Evolutionary conservation across 768 basidiomycete species (phyloP).

Genomic region (Heimioporus sp.): DNA sequence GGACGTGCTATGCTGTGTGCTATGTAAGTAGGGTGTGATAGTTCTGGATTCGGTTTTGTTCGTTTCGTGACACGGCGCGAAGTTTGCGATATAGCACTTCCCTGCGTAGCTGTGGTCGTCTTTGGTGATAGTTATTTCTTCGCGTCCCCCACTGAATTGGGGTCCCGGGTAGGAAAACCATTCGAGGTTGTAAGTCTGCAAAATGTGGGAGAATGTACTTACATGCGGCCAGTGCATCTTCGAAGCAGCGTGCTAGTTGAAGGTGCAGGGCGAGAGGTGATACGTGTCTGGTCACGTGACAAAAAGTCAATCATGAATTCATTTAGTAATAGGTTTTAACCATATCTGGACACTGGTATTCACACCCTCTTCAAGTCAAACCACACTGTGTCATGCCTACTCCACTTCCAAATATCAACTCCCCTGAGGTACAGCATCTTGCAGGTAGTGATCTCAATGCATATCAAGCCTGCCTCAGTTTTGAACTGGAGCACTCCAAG

Average conservation of each 20-base stretch:
- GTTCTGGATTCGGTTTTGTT: conserved; percentile 7
- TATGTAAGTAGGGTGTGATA: conserved; percentile 7
- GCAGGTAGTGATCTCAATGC: too few relatives aligned
- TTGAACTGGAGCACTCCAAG: too few relatives aligned
- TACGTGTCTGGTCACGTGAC: conserved; percentile 24
- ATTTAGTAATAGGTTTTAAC: too few relatives aligned
- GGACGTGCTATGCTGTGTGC: conserved; percentile 3
- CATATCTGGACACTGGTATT: too few relatives aligned
- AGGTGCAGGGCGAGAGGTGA: background rate
- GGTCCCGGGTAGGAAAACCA: conserved; percentile 9
- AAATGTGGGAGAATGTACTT: background rate
- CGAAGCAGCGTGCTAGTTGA: too few relatives aligned
- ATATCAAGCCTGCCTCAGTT: too few relatives aligned
- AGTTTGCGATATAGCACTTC: background rate
- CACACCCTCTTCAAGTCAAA: too few relatives aligned
- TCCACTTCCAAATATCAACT: too few relatives aligned
- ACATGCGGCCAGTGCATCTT: conserved; percentile 20
- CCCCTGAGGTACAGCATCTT: too few relatives aligned
- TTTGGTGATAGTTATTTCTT: conserved; percentile 23
- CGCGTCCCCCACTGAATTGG: conserved; percentile 19
- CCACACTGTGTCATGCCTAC: too few relatives aligned
- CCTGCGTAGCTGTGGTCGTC: background rate
- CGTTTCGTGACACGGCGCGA: conserved; percentile 19
- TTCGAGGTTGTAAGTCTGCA: too few relatives aligned
- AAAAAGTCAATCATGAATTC: conserved; percentile 23